Conservation (phyloP, 129 eudicot species). For the Silybum marianum region DNA sequence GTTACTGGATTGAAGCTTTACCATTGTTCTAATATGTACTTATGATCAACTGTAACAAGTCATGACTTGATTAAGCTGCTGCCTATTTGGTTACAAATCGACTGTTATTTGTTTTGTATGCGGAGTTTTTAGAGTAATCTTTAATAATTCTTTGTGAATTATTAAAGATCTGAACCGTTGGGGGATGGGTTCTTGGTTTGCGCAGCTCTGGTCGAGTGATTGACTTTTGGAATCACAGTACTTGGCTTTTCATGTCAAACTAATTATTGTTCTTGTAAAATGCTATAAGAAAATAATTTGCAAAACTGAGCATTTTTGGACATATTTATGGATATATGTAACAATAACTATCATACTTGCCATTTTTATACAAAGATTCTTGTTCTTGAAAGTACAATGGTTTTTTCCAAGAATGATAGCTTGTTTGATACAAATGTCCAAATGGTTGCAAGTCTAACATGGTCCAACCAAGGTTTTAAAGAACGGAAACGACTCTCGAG, state of each 20-base stretch:
- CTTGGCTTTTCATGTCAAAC: not conserved
- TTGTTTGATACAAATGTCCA: not conserved
- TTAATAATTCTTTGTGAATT: too few species aligned
- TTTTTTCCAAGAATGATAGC: not conserved
- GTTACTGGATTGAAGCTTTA: conserved; percentile 31
- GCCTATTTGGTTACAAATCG: not conserved
- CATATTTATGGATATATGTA: not conserved
- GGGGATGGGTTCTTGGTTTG: not conserved
- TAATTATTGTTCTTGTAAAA: not conserved
- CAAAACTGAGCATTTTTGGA: not conserved
- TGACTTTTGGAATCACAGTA: not conserved
- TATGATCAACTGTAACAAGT: conserved; percentile 1
- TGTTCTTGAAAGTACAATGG: not conserved
- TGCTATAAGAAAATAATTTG: not conserved
- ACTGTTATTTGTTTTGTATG: not conserved
- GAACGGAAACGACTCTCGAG: too few species aligned
- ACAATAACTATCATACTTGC: not conserved
- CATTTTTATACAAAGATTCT: too few species aligned
- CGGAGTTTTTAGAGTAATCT: not conserved
- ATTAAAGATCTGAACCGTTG: not conserved
- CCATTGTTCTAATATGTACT: conserved; percentile 22
- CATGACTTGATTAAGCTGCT: not conserved
- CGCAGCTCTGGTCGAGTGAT: not conserved
- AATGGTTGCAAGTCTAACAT: not conserved
- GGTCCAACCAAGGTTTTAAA: too few species aligned